Conservation (phyloP, 768 basidiomycete genomes). For the Mycena vulgaris region DNA sequence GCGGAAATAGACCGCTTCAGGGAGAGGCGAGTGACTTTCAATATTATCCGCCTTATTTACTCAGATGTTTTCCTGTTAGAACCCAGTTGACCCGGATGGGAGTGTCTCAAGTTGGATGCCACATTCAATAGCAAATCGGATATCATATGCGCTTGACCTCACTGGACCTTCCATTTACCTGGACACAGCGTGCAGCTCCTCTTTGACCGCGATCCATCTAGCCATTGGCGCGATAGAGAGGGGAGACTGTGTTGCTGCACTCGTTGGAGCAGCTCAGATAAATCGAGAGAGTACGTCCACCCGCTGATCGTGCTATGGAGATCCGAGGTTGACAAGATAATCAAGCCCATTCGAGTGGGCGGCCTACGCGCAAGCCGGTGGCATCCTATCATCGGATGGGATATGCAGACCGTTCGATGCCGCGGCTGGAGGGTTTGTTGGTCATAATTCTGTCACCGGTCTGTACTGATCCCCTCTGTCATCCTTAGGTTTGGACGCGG, state of each 20-base stretch:
- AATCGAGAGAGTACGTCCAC: slow-evolving; percentile 36
- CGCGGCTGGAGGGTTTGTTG: slow-evolving; percentile 25
- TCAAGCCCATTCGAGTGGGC: slow-evolving; percentile 37
- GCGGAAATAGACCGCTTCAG: slow-evolving; percentile 13
- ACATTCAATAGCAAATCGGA: slow-evolving; percentile 46
- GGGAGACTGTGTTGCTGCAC: slow-evolving; percentile 55
- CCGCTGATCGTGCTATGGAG: too few species aligned
- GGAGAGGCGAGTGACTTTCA: background rate
- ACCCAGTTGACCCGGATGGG: slow-evolving; percentile 22
- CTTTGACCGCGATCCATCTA: slow-evolving; percentile 56
- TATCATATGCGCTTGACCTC: slow-evolving; percentile 49
- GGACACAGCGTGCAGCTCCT: slow-evolving; percentile 58
- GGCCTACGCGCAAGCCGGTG: slow-evolving; percentile 43
- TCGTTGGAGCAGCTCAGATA: slow-evolving; percentile 53
- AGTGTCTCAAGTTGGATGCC: slow-evolving; percentile 34
- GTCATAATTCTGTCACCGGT: background rate
- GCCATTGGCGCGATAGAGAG: slow-evolving; percentile 52
- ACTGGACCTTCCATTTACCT: slow-evolving; percentile 54
- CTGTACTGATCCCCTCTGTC: too few species aligned
- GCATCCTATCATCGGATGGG: slow-evolving; percentile 17
- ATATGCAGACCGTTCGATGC: slow-evolving; percentile 25
- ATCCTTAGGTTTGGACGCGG: slow-evolving; percentile 41
- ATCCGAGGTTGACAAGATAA: slow-evolving; percentile 37
- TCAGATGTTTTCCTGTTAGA: background rate
- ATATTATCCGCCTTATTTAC: background rate